Conservation (phyloP, 768 basidiomycete species). For the Lentinus brumalis region DNA sequence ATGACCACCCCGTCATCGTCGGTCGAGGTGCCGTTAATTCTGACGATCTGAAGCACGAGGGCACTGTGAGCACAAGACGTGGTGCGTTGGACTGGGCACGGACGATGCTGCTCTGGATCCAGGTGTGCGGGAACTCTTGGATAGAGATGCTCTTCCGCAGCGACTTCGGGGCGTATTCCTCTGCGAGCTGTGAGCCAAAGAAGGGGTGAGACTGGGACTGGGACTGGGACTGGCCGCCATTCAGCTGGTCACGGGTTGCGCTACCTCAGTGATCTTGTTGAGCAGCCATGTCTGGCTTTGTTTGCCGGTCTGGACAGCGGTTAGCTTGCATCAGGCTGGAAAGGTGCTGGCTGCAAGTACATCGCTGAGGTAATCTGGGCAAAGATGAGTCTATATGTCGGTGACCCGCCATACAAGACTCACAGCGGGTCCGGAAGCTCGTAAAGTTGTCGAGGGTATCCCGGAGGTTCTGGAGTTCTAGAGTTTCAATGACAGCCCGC, state of each 20-base stretch:
- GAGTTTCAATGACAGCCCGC: slow-evolving; percentile 59
- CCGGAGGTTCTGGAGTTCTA: slow-evolving; percentile 66
- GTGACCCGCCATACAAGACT: no score
- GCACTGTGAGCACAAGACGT: slow-evolving; percentile 5
- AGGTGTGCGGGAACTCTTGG: slow-evolving; percentile 74
- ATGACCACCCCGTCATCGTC: slow-evolving; percentile 65
- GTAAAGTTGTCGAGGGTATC: slow-evolving; percentile 67
- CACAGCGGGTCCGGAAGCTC: slow-evolving; percentile 75
- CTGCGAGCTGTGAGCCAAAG: slow-evolving; percentile 55
- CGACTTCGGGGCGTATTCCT: slow-evolving; percentile 56
- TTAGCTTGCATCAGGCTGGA: not conserved
- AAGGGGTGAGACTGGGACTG: not conserved
- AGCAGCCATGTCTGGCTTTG: slow-evolving; percentile 81
- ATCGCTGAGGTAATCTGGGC: slow-evolving; percentile 71
- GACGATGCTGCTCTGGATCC: slow-evolving; percentile 85
- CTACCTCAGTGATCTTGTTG: slow-evolving; percentile 63
- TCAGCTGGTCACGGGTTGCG: not conserved
- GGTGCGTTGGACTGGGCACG: slow-evolving; percentile 24
- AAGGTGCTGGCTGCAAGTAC: slow-evolving; percentile 37
- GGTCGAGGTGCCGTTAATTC: slow-evolving; percentile 73
- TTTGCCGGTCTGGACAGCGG: slow-evolving; percentile 59
- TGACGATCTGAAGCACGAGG: slow-evolving; percentile 56
- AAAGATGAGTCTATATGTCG: slow-evolving; percentile 11
- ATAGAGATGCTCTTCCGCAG: slow-evolving; percentile 62
- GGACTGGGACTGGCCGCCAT: slow-evolving; percentile 4